Evolutionary conservation across 805 yeast genomes (phyloP), one percentile per base, ranked within the genome.

Genomic region (Yarrowia alimentaria): DNA sequence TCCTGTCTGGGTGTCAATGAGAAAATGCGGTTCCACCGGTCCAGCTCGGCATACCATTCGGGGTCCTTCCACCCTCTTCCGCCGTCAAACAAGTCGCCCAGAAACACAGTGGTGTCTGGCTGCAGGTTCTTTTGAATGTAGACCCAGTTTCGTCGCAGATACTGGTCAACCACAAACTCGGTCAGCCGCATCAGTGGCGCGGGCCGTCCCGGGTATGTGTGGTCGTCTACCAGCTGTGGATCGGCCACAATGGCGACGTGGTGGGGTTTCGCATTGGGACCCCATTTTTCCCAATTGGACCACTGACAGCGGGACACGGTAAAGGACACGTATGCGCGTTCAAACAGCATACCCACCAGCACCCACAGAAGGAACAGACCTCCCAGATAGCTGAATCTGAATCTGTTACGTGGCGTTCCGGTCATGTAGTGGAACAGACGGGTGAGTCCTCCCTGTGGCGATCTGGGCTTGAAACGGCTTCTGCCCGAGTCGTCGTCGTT

Each of bases 61-160:
- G 74, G 74, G 55, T 78, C 79, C 30, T 76, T 78, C 91, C 95
- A 89, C 51, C 82, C 83, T 53, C 99, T 73, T 0, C 98, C 98
- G 10, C 97, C 97, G 67, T 93, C 99, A 63, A 91, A 85, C 58
- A 91, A 66, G 64, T 93, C 99, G 2, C 99, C 99, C 20, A 93
- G 68, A 62, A 88, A 91, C 5, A 91, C 66, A 4, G 80, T 79
- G 1, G 84, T 71, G 60, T 89, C 84, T 0, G 98, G 96, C 26
- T 79, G 77, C 49, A 93, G 71, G 2, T 67, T 56, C 6, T 67
- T 56, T 55, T 83, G 83, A 30, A 83, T 66, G 54, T 71, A 70
- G 58, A 77, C 75, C 74, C 86, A 80, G 64, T 91, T 89, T 50
- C 89, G 74, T 56, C 78, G 81, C 58, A 88, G 81, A 60, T 87